Evolutionary conservation across 805 yeast genomes (phyloP), one percentile per base, ranked within the genome.

Genomic region (Myxozyma vanderwaltii): DNA sequence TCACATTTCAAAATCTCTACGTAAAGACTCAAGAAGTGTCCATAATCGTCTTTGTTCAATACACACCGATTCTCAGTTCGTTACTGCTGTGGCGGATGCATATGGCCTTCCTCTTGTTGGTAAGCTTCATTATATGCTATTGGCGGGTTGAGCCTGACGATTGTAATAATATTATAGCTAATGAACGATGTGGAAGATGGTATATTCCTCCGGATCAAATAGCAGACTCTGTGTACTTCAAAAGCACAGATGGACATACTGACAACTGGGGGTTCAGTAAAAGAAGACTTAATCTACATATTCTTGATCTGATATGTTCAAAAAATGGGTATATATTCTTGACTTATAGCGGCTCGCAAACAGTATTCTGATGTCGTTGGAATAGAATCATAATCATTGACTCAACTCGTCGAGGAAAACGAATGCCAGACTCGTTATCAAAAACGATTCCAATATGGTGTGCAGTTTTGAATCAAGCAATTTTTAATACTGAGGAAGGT

Each of bases 371-470:
- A 8, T 19, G 19, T 10, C 8, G 12, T 17, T 26, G n/a, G n/a
- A 21, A 21, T 19, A 53, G 74, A 0, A 63, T 82, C 0, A 74
- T 86, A 0, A 75, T 90, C 7, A 86, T 91, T 1, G 97, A 91
- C 71, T 89, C 96, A 13, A 90, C 97, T 0, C 75, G 96, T 63
- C 77, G 91, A 41, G 96, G 96, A 1, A 91, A 90, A 69, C 73
- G 81, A 26, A 83, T 90, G 73, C 96, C 97, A 0, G 97, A 91
- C 71, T 86, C 96, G 0, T 72, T 89, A 5, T 86, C 91, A 67
- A 91, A 91, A 67, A 91, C 96, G 0, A 77, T 91, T 1, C 97
- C 97, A 0, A 88, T 89, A 1, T 91, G 97, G 97, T 88, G 95
- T 72, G 88, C 91, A 0, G 90, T 88, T 3, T 58, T 90, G 19